phyloP scores from a whole-genome alignment of 169 alveolate genomes.

The Plasmodium inui region DNA sequence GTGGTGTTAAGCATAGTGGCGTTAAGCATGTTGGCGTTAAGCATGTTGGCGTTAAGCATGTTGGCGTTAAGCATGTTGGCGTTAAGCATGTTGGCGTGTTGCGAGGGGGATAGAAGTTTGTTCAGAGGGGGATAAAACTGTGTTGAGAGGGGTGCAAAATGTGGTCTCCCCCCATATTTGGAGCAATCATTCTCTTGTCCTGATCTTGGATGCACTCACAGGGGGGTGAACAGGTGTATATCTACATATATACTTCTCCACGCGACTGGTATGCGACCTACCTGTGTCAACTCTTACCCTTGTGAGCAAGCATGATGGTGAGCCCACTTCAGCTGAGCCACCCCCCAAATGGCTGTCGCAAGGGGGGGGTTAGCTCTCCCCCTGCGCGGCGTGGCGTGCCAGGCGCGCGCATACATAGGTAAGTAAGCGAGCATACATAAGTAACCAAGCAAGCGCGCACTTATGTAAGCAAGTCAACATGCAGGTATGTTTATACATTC shows the following conservation, averaged over 20 bases:
- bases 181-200: neutral
- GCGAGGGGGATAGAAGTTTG: neutral
- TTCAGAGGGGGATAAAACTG: neutral
- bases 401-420: neutral
- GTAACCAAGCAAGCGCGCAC: neutral
- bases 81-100: no score
- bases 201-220: neutral
- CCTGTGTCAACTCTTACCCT: neutral
- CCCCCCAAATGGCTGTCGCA: neutral
- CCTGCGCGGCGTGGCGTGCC: neutral
- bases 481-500: neutral
- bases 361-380: neutral
- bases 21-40: no score
- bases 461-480: neutral
- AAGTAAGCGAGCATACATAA: neutral
- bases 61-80: no score
- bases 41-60: no score
- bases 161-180: neutral
- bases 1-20: no score
- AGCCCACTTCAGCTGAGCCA: neutral
- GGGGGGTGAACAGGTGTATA: neutral
- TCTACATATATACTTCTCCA: neutral
- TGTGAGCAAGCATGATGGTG: neutral
- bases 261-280: neutral
- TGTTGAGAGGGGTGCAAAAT: neutral